phyloP scores from a whole-genome alignment of 2,329 filamentous ascomycete species.

The Aspergillus aculeatinus region DNA sequence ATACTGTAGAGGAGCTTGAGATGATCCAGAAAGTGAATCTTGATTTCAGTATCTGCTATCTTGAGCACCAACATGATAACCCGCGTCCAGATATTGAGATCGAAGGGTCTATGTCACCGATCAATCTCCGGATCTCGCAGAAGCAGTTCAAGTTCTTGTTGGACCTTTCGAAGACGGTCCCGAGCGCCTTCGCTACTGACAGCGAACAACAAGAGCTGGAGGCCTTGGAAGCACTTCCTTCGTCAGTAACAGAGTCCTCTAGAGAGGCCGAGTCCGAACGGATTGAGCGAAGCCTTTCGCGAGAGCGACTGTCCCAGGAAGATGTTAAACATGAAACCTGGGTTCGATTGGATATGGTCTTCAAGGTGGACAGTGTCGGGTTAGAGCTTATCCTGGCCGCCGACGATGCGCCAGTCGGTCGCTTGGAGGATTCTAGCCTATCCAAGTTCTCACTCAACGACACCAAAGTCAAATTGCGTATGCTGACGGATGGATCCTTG shows the following conservation, averaged over 20 bases:
- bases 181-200: slow-evolving; percentile 79
- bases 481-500: slow-evolving; percentile 86
- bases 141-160: slow-evolving; percentile 87
- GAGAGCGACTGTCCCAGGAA: slow-evolving; percentile 67
- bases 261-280: slow-evolving; percentile 49
- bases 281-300: slow-evolving; percentile 51
- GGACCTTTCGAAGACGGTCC: slow-evolving; percentile 83
- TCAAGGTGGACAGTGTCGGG: slow-evolving; percentile 82
- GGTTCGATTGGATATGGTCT: slow-evolving; percentile 91
- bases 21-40: slow-evolving; percentile 97
- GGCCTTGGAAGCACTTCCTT: slow-evolving; percentile 70
- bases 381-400: slow-evolving; percentile 80
- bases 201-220: slow-evolving; percentile 69
- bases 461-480: slow-evolving; percentile 84
- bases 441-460: slow-evolving; percentile 94
- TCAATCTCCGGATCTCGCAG: slow-evolving; percentile 86
- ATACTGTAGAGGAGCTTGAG: slow-evolving; percentile 78
- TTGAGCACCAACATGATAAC: slow-evolving; percentile 74
- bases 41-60: slow-evolving; percentile 86
- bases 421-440: slow-evolving; percentile 75
- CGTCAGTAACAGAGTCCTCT: slow-evolving; percentile 52
- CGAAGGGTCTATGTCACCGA: slow-evolving; percentile 85
- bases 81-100: slow-evolving; percentile 90
- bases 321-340: slow-evolving; percentile 69
- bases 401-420: slow-evolving; percentile 73